phyloP scores from a whole-genome alignment of 169 alveolate genomes.

The Theileria annulata region DNA sequence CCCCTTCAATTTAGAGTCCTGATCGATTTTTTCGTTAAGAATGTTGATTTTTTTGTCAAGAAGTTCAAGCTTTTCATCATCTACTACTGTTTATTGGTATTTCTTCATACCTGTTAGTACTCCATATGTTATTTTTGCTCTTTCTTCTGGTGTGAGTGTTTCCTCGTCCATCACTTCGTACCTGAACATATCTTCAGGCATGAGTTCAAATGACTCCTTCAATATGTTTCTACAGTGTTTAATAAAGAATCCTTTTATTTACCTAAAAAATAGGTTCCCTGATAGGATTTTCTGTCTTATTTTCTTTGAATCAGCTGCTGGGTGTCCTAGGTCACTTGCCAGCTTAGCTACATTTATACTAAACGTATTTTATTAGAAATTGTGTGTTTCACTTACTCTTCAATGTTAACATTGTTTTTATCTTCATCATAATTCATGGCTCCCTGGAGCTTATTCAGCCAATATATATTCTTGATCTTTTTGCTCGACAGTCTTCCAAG shows the following conservation, averaged over 20 bases:
- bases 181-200: slow-evolving; percentile 79
- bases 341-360: slow-evolving; percentile 63
- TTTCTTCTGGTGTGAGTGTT: slow-evolving; percentile 55
- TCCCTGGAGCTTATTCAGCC: slow-evolving; percentile 76
- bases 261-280: slow-evolving; percentile 68
- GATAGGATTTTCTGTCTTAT: slow-evolving; percentile 64
- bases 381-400: not conserved
- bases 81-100: slow-evolving; percentile 5
- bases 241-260: not conserved
- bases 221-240: slow-evolving; percentile 60
- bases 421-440: slow-evolving; percentile 54
- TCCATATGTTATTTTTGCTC: slow-evolving; percentile 75
- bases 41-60: slow-evolving; percentile 77
- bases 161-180: slow-evolving; percentile 48
- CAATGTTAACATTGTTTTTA: slow-evolving; percentile 33
- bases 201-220: slow-evolving; percentile 78
- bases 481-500: slow-evolving; percentile 77
- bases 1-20: slow-evolving; percentile 69
- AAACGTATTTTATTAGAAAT: not conserved
- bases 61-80: slow-evolving; percentile 77
- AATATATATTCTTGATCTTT: slow-evolving; percentile 75
- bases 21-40: slow-evolving; percentile 77
- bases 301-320: slow-evolving; percentile 67
- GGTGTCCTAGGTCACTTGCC: slow-evolving; percentile 71
- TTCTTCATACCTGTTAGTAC: slow-evolving; percentile 60